A percentile compares a stretch with the other conserved stretches of the same genome.
Conservation (phyloP, 345 rosid genomes). For the Nephelium lappaceum region DNA sequence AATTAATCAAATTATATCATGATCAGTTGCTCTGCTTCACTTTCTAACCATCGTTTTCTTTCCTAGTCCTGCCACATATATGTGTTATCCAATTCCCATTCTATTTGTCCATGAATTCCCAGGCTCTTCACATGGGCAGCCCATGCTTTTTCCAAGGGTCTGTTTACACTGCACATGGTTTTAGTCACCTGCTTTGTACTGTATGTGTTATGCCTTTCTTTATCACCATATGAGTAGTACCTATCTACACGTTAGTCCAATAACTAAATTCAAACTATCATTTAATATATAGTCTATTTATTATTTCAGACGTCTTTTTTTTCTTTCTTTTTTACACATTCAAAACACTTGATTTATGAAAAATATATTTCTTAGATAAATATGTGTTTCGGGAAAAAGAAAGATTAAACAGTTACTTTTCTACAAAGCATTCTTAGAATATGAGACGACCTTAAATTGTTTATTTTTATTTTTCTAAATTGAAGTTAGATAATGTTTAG, state of each 20-base stretch:
- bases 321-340: no score
- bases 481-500: no score
- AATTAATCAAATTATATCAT: neutral
- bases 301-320: no score
- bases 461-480: no score
- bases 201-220: neutral
- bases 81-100: neutral
- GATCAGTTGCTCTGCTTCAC: neutral
- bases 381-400: no score
- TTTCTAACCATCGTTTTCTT: neutral
- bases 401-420: no score
- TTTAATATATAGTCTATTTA: no score
- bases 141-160: constrained; percentile 18
- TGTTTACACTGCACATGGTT: constrained; percentile 10
- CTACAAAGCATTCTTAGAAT: no score
- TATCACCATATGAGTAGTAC: neutral
- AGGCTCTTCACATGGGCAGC: constrained; percentile 31
- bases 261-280: no score
- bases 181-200: neutral
- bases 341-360: no score
- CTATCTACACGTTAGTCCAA: neutral
- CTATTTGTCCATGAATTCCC: neutral
- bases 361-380: no score
- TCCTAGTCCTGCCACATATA: neutral
- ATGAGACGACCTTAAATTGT: no score